Evolutionary conservation across 352 stramenopile genomes (phyloP).

Genomic region (Hyphochytrium catenoides): DNA sequence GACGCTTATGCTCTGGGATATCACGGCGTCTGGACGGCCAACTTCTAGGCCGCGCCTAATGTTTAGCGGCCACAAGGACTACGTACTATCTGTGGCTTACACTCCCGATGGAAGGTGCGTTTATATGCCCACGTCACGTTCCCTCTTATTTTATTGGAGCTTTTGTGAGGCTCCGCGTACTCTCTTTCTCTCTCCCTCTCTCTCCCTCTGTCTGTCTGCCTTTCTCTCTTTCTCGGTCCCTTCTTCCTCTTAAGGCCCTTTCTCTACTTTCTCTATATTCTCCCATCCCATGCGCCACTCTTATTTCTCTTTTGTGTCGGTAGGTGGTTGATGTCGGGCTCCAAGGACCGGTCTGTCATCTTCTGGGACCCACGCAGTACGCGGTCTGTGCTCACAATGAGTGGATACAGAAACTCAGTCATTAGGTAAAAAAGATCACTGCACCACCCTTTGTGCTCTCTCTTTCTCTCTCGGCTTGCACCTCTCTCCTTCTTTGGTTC

Average conservation of each 20-base stretch:
- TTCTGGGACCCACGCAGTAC: slow-evolving; percentile 59
- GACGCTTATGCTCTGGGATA: slow-evolving; percentile 65
- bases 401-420: slow-evolving; percentile 55
- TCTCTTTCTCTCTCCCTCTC: too few species aligned
- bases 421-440: too few species aligned
- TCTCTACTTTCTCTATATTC: too few species aligned
- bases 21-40: slow-evolving; percentile 39
- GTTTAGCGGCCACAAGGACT: slow-evolving; percentile 62
- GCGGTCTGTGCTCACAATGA: slow-evolving; percentile 47
- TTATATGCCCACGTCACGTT: slow-evolving; percentile 2
- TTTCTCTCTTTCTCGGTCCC: too few species aligned
- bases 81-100: slow-evolving; percentile 54
- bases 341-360: slow-evolving; percentile 54
- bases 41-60: slow-evolving; percentile 54
- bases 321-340: slow-evolving; percentile 59
- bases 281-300: too few species aligned
- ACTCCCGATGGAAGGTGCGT: slow-evolving; percentile 54
- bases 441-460: too few species aligned
- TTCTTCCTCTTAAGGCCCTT: too few species aligned
- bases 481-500: too few species aligned
- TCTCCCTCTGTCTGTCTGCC: too few species aligned
- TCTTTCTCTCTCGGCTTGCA: too few species aligned
- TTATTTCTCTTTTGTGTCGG: too few species aligned
- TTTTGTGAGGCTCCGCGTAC: slow-evolving; percentile 5
- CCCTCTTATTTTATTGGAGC: too few species aligned